Base-by-base conservation (phyloP, 495 filamentous ascomycete genomes). In the Staphylotrichum tortipilum region DNA sequence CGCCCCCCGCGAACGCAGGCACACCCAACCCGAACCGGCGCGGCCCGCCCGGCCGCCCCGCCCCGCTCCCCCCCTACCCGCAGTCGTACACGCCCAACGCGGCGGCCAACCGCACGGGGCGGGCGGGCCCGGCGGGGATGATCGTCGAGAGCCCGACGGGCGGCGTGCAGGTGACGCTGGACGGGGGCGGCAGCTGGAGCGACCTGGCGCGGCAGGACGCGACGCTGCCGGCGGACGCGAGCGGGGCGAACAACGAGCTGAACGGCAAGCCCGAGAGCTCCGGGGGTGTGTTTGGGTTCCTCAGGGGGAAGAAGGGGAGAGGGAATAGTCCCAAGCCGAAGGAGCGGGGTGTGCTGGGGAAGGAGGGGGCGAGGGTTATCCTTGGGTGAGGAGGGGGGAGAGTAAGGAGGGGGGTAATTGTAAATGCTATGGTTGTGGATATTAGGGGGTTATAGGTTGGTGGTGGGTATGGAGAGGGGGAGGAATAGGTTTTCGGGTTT, bases 321-420 rank as follows among this genome's bases (percentile, higher is more conserved):
- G 88, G 89, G 41, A 79, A 85, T 60, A 95, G 90, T 61, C 92
- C 92, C 8, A 95, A 95, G 68, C 90, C 90, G 36, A 88, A 88
- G 64, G 92, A 98, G 63, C 75, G 87, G 15, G 92, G 92, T 42
- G 90, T 98, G 39, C 63, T 98, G 53, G 94, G 92, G 46, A 95
- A 95, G 61, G 92, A 98, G 61, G 92, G 92, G 7, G 89, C 92
- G 17, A 77, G 92, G 58, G 82, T 88, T 24, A 73, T 88, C 31
- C 77, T 88, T 41, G 71, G 75, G 57, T 73, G 50, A 31, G n/a
- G 35, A 15, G 31, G 14, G n/a, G n/a, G n/a, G n/a, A n/a, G n/a
- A n/a, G n/a, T n/a, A n/a, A n/a, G n/a, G n/a, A n/a, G n/a, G n/a
- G n/a, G n/a, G 26, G 26, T 1, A 28, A 28, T 28, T 10, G 6